A percentile compares a stretch with the other conserved stretches of the same genome.
These are phyloP conservation scores for Coprinopsis marcescibilis DNA, from an alignment of 768 basidiomycete genomes.

Conservation along the genomic window DNA sequence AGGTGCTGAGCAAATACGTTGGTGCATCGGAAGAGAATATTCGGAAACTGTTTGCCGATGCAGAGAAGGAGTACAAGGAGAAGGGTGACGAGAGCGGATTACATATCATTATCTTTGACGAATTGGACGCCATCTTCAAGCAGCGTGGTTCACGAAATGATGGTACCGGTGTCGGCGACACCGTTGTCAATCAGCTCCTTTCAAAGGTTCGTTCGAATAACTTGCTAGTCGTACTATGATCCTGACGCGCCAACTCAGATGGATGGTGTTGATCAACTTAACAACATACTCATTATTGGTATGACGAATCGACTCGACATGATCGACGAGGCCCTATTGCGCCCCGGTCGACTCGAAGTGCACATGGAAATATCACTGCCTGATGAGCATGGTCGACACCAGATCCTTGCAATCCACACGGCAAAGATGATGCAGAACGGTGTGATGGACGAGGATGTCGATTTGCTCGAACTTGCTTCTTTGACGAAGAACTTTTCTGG, in stretches of 20 bases:
- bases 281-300: constrained; percentile 98
- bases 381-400: constrained; percentile 85
- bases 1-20: constrained; percentile 95
- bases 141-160: constrained; percentile 90
- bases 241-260: constrained; percentile 50
- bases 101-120: constrained; percentile 99
- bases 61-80: constrained; percentile 98
- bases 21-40: constrained; percentile 98
- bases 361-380: constrained; percentile 99
- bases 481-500: constrained; percentile 97
- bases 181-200: constrained; percentile 94
- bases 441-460: constrained; percentile 84
- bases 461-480: constrained; percentile 73
- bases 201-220: constrained; percentile 63
- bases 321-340: constrained; percentile 97
- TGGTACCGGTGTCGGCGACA: constrained; percentile 98
- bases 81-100: constrained; percentile 96
- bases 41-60: constrained; percentile 95
- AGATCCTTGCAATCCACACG: constrained; percentile 96
- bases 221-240: not conserved
- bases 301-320: constrained; percentile 99
- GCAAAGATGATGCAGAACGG: constrained; percentile 88
- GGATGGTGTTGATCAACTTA: constrained; percentile 98
- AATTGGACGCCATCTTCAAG: constrained; percentile 97
- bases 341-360: constrained; percentile 97